Evolutionary conservation across 495 filamentous ascomycete species (phyloP), one percentile per base, ranked within the genome.

Genomic region (Thozetella sp.): DNA sequence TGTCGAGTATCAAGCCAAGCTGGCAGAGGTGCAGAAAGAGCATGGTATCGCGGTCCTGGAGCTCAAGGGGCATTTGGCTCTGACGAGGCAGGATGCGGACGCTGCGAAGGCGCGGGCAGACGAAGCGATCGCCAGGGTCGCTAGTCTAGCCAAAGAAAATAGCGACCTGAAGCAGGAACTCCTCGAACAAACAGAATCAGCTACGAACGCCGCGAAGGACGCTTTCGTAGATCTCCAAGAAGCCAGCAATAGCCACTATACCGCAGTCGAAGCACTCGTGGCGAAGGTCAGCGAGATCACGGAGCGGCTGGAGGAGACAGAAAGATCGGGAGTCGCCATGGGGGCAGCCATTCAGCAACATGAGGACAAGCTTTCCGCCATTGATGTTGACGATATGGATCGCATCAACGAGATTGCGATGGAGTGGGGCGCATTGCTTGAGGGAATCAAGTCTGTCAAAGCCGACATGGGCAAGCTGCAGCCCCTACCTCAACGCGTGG

Each of bases 331-430:
- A 6, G 30, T 37, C 6, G 30, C 6, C 6, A 6, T 37, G 30
- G 30, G 15, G 6, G 15, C 6, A 15, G 15, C 30, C 6, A 30
- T 57, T 20, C 43, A 57, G 3, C 53, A 56, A n/a, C 59, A 63
- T 3, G 54, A 57, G 23, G 17, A 45, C 10, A 63, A 58, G 20
- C 56, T 66, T 2, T 59, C 51, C 19, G 25, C 22, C 4, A 37
- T 60, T 4, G 61, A 64, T 53, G 37, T 57, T 12, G 53, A 58
- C 10, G 57, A 20, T 15, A 45, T 68, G 43, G 43, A 48, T 19
- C 9, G 20, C 4, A 13, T 48, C 43, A 11, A 48, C 4, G 43
- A 48, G 43, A 48, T 48, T n/a, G 9, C 43, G 4, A 48, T 48
- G n/a, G 43, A 48, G n/a, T 48, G 43, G 43, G 20, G 20, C n/a